Evolutionary conservation across 1,139 yeast species (phyloP), one percentile per base, ranked within the genome.

Genomic region (Blastobotrys arbuscula): DNA sequence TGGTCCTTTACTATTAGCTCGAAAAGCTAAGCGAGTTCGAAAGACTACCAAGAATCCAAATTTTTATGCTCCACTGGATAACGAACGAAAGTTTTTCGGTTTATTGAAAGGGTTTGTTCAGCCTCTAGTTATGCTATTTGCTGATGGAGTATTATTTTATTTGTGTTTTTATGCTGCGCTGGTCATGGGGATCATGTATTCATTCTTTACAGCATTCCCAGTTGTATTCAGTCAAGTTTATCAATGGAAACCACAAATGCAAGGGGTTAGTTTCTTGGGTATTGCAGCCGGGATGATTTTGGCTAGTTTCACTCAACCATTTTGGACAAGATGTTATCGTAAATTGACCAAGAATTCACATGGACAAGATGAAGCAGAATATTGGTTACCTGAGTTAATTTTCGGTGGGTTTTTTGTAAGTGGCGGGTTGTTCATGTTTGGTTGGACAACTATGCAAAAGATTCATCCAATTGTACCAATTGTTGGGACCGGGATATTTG

Each of bases 381-480:
- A 69, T 47, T 71, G 81, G 55, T 62, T 79, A 24, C 80, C 77
- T 8, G 65, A 76, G 16, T 66, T 79, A 54, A 70, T 72, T 60
- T 54, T 61, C 42, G 60, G 66, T 5, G 71, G 77, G 1, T 59
- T 77, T 45, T 61, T 70, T 50, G 69, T 78, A 55, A 85, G 87
- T 2, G 64, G 73, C 21, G 79, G 85, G 0, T 69, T 82, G 34
- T 78, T 82, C 67, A 75, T 84, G 67, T 72, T 82, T 58, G 86
- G 82, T 2, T 82, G 87, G 85, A 77, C 86, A 0, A 44, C 53
- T 9, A 94, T 94, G 70, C 84, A 57, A 2, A 55, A 61, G 1
- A 78, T 87, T 20, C 94, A 84, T 63, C 87, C 94, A 92, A 80
- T 85, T 69, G 86, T 81, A 12, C 89, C 95, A 13, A 73, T 82